Evolutionary conservation across 306 rosid genomes (phyloP).

Genomic region (Casuarina glauca): DNA sequence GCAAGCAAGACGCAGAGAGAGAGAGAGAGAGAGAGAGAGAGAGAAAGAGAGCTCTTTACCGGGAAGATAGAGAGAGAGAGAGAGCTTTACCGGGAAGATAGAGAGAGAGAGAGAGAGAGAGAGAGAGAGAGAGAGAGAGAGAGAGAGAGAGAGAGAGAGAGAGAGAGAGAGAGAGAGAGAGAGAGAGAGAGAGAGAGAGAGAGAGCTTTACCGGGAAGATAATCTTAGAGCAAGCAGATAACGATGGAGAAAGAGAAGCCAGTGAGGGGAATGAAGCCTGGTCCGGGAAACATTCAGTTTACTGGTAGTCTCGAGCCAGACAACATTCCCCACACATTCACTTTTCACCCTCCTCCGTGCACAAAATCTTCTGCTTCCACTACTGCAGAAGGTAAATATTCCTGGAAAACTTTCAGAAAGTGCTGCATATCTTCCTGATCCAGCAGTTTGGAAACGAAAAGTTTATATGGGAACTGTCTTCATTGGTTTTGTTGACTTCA

Average conservation of each 20-base stretch:
- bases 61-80: not conserved
- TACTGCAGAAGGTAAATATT: not conserved
- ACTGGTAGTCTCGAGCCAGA: constrained; percentile 36
- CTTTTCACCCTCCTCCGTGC: constrained; percentile 29
- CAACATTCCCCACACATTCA: constrained; percentile 47
- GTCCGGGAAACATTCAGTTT: constrained; percentile 38
- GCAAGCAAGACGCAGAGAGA: not conserved
- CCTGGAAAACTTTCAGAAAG: not conserved
- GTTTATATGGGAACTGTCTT: constrained; percentile 18
- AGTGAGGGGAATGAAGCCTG: constrained; percentile 65
- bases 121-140: not conserved
- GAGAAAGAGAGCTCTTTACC: not conserved
- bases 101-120: not conserved
- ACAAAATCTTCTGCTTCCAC: not conserved
- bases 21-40: not conserved
- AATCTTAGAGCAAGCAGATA: not conserved
- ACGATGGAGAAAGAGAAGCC: constrained; percentile 24
- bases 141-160: not conserved
- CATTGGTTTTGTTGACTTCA: constrained; percentile 36
- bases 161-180: too few species aligned
- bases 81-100: not conserved
- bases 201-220: not conserved
- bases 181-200: not conserved
- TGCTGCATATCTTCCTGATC: constrained; percentile 4
- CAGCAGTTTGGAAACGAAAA: not conserved